These are phyloP conservation scores for Auricularia sp. DNA, from an alignment of 768 basidiomycete genomes.

Conservation along the genomic window DNA sequence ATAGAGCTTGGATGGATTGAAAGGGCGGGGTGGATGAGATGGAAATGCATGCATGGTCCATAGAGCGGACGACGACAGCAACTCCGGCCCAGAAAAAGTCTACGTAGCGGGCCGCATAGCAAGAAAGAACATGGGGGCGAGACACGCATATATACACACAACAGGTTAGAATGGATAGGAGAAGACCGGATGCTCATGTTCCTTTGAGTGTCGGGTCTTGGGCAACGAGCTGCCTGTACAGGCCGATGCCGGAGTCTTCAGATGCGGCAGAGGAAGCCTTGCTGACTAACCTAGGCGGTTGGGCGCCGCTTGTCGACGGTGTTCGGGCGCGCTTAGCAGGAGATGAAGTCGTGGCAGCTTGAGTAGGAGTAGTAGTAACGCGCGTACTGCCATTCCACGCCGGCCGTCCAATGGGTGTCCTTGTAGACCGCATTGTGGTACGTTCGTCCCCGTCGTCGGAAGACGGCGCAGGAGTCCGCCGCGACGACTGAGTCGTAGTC, in stretches of 20 bases:
- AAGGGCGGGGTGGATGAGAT: not conserved
- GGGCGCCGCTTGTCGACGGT: conserved; percentile 27
- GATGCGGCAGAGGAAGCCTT: conserved; percentile 64
- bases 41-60: not conserved
- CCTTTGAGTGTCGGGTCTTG: conserved; percentile 39
- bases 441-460: conserved; percentile 57
- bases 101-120: not conserved
- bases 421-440: conserved; percentile 47
- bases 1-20: not conserved
- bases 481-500: not conserved
- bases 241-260: conserved; percentile 74
- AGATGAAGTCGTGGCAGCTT: conserved; percentile 17
- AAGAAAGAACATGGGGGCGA: not conserved
- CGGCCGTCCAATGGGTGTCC: conserved; percentile 45
- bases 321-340: conserved; percentile 36
- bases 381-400: conserved; percentile 62
- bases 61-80: not conserved
- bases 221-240: conserved; percentile 74
- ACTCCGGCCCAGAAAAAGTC: not conserved
- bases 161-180: not conserved
- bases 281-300: conserved; percentile 21
- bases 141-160: not conserved
- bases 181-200: not conserved
- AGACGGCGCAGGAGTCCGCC: conserved; percentile 28
- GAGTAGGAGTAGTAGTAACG: conserved; percentile 19